Conservation (phyloP, 2,329 filamentous ascomycete species). For the Cladosporium sp. region DNA sequence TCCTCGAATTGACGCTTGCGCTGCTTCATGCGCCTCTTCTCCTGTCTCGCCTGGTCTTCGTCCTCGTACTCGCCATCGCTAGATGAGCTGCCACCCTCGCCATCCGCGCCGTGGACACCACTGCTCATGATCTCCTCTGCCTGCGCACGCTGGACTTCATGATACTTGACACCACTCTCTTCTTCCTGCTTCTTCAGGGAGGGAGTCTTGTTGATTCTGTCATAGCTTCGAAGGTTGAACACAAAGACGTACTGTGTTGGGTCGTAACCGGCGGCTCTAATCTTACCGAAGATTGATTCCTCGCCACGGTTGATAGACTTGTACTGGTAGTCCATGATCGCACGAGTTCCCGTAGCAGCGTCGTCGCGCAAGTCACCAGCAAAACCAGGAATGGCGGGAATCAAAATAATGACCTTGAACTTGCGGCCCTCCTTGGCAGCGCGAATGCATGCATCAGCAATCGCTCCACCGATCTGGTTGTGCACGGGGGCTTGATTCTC, state of each 20-base stretch:
- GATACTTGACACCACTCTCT: conserved; percentile 76
- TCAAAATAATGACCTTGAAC: conserved; percentile 85
- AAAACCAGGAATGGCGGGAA: conserved; percentile 90
- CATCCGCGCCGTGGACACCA: conserved; percentile 59
- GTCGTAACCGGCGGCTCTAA: conserved; percentile 69
- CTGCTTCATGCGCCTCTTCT: conserved; percentile 41
- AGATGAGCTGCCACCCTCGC: conserved; percentile 26
- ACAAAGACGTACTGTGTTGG: conserved; percentile 80
- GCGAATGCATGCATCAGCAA: conserved; percentile 82
- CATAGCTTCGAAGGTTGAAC: conserved; percentile 91
- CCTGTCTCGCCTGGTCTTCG: conserved; percentile 31
- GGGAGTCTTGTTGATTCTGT: conserved; percentile 81
- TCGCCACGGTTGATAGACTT: conserved; percentile 91
- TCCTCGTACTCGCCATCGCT: conserved; percentile 22
- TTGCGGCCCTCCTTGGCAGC: conserved; percentile 80
- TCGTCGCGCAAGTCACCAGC: conserved; percentile 83
- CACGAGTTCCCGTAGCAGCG: conserved; percentile 78
- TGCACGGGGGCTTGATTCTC: conserved; percentile 81
- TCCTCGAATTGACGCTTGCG: conserved; percentile 44
- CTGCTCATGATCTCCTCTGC: conserved; percentile 83
- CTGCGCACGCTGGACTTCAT: conserved; percentile 80
- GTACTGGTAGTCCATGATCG: conserved; percentile 99
- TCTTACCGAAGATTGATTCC: conserved; percentile 81
- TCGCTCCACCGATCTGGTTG: conserved; percentile 82
- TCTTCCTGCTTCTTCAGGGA: conserved; percentile 71